A percentile compares a stretch with the other conserved stretches of the same genome.
phyloP scores from a whole-genome alignment of 306 rosid genomes.

The Pyrus communis region DNA sequence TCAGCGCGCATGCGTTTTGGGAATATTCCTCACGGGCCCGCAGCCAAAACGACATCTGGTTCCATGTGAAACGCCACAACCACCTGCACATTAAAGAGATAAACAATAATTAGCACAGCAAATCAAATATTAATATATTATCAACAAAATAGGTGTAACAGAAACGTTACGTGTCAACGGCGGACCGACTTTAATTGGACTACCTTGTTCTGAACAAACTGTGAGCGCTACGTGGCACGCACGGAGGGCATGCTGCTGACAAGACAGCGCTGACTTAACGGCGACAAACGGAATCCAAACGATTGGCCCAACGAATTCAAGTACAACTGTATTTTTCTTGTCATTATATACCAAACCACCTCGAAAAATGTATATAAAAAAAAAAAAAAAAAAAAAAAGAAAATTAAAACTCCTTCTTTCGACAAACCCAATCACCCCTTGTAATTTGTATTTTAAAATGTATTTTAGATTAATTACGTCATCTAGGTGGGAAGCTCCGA shows the following conservation, averaged over 20 bases:
- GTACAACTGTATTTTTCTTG: not conserved
- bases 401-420: not conserved
- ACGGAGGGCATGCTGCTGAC: not conserved
- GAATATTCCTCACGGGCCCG: slow-evolving; percentile 6
- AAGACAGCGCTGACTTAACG: not conserved
- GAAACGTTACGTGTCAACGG: not conserved
- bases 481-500: not conserved
- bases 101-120: not conserved
- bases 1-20: not conserved
- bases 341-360: not conserved
- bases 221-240: not conserved
- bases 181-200: not conserved
- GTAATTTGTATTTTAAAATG: not conserved
- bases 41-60: not conserved
- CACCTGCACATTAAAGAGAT: slow-evolving; percentile 31
- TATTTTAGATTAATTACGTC: not conserved
- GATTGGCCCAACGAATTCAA: not conserved
- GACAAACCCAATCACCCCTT: slow-evolving; percentile 9
- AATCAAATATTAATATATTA: not conserved
- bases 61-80: not conserved
- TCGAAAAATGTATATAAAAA: not conserved
- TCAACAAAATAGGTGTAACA: not conserved
- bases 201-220: not conserved
- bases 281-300: slow-evolving; percentile 4
- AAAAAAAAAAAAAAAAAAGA: not conserved